Evolutionary conservation across 352 stramenopile genomes (phyloP), one percentile per base, ranked within the genome.

Genomic region (Phytopythium aichiense): DNA sequence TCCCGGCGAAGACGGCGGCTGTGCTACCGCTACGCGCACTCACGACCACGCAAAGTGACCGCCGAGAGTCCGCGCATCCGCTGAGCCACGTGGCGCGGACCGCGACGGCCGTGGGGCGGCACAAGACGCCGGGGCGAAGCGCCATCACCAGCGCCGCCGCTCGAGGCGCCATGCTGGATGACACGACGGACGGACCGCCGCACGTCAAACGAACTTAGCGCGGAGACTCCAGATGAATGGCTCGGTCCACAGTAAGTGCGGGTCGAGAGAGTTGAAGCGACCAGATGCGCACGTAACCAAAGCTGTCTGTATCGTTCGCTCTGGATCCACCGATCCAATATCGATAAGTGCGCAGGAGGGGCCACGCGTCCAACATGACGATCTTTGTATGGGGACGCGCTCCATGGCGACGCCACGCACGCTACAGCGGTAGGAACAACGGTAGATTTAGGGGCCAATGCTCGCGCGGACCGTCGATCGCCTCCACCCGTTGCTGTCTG

Each of bases 121-220:
- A 12, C 30, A 18, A 13, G 7, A 7, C 48, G 25, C 48, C n/a
- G 12, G 48, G 16, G 11, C 13, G 48, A 15, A 54, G 13, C 48
- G 48, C 48, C 48, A 54, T 35, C 48, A 23, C 25, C 25, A 54
- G 48, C 16, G 25, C 23, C 48, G 48, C 25, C 48, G 25, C 25
- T 35, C 25, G 48, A 3, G 23, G 48, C 23, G 25, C 11, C 48
- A 54, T 54, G 48, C 8, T 52, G 23, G 46, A 35, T 52, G 46
- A 52, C 46, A 23, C 42, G 42, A 46, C 40, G 37, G 11, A 42
- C 42, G 2, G 16, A 49, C 43, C 43, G 11, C 45, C 45, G 12
- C 46, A n/a, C 46, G 46, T 52, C 46, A 52, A 52, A 52, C 46
- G 46, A 31, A 52, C 46, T 52, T 52, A 52, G 46, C 23, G 48